Percentiles rank a stretch among this genome's conserved stretches.
These are phyloP conservation scores for Gossypium lobatum DNA, from an alignment of 441 rosid genomes.

Conservation along the genomic window DNA sequence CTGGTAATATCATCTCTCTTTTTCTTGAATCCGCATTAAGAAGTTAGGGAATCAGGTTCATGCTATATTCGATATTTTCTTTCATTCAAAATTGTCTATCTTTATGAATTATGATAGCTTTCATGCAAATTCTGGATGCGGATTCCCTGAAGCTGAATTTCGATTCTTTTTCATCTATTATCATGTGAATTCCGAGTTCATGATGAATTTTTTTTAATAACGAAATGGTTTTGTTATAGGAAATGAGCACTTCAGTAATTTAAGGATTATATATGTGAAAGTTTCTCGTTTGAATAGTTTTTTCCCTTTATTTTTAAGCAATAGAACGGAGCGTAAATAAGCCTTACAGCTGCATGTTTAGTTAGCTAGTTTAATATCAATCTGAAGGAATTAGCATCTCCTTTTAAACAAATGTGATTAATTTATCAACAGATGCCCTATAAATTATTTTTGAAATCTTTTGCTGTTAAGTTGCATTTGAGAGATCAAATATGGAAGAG, in stretches of 20 bases:
- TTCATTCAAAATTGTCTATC: neutral
- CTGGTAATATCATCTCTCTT: conserved; percentile 4
- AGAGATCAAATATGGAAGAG: neutral
- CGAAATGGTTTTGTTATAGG: neutral
- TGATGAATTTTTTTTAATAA: neutral
- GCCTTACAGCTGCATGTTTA: neutral
- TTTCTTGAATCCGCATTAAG: neutral
- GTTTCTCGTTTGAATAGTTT: neutral
- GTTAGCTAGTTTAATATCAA: neutral
- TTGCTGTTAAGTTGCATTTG: neutral
- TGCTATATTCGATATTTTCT: neutral
- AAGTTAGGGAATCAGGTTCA: neutral
- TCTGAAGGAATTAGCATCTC: neutral
- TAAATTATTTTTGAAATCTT: neutral
- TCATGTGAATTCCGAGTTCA: neutral
- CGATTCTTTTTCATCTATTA: neutral
- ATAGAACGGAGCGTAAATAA: neutral
- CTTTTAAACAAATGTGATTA: neutral
- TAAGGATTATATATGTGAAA: neutral
- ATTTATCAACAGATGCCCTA: neutral
- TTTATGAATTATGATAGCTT: neutral
- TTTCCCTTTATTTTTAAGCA: neutral
- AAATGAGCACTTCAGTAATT: neutral
- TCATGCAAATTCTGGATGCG: neutral
- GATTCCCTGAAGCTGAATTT: neutral